Evolutionary conservation across 805 yeast species (phyloP).

Genomic region (Yarrowia phangngaensis): DNA sequence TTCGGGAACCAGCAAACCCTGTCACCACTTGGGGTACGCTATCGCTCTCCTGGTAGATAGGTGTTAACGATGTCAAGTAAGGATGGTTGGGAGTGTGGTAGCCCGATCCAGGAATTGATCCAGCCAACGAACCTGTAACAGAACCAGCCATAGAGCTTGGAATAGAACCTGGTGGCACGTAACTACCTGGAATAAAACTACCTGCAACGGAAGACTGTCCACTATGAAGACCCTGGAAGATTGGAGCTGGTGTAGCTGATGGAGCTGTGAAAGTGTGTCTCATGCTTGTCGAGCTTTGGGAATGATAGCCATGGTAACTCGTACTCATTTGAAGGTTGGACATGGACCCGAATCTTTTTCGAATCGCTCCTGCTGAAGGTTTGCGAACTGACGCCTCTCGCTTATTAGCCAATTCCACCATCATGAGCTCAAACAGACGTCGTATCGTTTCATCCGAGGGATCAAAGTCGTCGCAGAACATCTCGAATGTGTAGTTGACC

Average conservation of each 20-base stretch:
- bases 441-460: constrained; percentile 22
- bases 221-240: constrained; percentile 16
- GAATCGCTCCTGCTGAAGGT: constrained; percentile 21
- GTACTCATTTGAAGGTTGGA: constrained; percentile 21
- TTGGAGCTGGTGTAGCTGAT: constrained; percentile 3
- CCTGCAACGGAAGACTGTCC: constrained; percentile 13
- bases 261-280: constrained; percentile 11
- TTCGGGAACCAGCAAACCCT: constrained; percentile 23
- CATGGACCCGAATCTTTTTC: constrained; percentile 24
- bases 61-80: constrained; percentile 12
- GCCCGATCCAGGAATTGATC: constrained; percentile 20
- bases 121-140: constrained; percentile 6
- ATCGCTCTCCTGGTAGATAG: constrained; percentile 18
- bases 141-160: constrained; percentile 15
- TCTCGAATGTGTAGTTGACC: constrained; percentile 20
- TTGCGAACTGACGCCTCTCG: constrained; percentile 15
- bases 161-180: constrained; percentile 25
- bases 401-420: constrained; percentile 26
- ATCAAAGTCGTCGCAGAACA: constrained; percentile 25
- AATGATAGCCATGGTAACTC: constrained; percentile 11
- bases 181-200: constrained; percentile 6
- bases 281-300: constrained; percentile 17
- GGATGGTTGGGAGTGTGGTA: constrained; percentile 24
- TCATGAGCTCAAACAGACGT: constrained; percentile 24
- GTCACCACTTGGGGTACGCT: constrained; percentile 16